These are phyloP conservation scores for Anisodus tanguticus DNA, from an alignment of 257 asterid species.

Conservation along the genomic window DNA sequence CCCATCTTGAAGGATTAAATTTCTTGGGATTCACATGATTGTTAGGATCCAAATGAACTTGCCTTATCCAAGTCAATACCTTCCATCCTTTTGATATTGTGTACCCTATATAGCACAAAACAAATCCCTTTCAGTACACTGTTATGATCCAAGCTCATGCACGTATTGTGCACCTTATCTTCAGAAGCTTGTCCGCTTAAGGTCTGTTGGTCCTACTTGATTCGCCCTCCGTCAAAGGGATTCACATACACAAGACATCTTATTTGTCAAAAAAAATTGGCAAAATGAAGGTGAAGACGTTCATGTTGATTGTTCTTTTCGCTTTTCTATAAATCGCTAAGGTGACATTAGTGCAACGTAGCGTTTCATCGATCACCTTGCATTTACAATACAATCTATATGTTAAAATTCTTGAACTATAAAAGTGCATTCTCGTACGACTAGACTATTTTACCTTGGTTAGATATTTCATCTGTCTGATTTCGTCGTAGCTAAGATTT, in stretches of 20 bases:
- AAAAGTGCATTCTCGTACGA: neutral
- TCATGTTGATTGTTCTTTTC: neutral
- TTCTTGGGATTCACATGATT: neutral
- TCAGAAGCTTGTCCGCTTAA: no score
- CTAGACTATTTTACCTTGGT: neutral
- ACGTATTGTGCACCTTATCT: no score
- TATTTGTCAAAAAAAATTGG: neutral
- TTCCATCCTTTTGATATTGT: conserved; percentile 26
- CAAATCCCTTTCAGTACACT: neutral
- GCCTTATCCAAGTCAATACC: neutral
- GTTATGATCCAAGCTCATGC: no score
- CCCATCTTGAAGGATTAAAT: conserved; percentile 22
- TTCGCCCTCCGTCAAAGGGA: no score
- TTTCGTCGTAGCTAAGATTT: neutral
- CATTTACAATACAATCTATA: neutral
- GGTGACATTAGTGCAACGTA: neutral
- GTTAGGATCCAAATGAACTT: conserved; percentile 11
- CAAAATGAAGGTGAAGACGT: neutral
- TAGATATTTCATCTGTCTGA: conserved; percentile 1
- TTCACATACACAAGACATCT: neutral
- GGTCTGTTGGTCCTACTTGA: no score
- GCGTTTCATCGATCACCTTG: conserved; percentile 14
- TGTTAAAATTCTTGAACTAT: neutral
- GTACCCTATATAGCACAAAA: conserved; percentile 12
- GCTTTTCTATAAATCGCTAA: neutral